Conservation (phyloP, 1,284 basidiomycete genomes). For the Cutaneotrichosporon cavernicola region DNA sequence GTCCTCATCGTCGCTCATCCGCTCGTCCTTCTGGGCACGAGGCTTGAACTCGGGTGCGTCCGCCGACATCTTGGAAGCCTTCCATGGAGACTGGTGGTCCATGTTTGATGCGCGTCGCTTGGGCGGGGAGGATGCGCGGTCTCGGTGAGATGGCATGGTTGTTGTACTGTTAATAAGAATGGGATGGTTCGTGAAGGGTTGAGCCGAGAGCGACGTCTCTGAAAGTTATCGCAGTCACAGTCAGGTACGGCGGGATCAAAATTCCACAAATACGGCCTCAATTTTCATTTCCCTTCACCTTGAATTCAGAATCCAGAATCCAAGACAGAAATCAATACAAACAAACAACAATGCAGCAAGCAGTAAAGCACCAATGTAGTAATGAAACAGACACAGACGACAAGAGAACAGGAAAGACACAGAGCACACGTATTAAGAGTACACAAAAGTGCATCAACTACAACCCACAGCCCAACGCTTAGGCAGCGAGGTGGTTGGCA, state of each 20-base stretch:
- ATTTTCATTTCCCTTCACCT: not conserved
- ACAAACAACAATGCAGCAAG: not conserved
- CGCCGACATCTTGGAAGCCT: slow-evolving; percentile 48
- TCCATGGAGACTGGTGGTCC: slow-evolving; percentile 26
- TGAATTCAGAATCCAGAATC: not conserved
- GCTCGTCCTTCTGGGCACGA: slow-evolving; percentile 10
- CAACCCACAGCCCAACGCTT: slow-evolving; percentile 47
- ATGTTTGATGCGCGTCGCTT: slow-evolving; percentile 38
- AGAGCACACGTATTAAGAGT: not conserved
- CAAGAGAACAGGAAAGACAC: not conserved
- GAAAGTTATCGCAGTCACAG: not conserved
- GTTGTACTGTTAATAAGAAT: not conserved
- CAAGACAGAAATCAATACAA: not conserved
- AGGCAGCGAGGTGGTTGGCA: slow-evolving; percentile 79
- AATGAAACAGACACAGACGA: not conserved
- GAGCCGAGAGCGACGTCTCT: not conserved
- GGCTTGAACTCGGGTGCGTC: slow-evolving; percentile 45
- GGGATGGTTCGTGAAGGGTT: not conserved
- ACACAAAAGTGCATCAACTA: slow-evolving; percentile 23
- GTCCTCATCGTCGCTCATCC: slow-evolving; percentile 15
- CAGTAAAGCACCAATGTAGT: not conserved
- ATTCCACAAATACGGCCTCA: slow-evolving; percentile 7
- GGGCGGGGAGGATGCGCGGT: slow-evolving; percentile 23
- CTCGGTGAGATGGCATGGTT: slow-evolving; percentile 17
- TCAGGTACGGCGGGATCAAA: slow-evolving; percentile 18